These are phyloP conservation scores for Cymbomonas tetramitiformis DNA, from an alignment of 139 green algal genomes.

Conservation along the genomic window DNA sequence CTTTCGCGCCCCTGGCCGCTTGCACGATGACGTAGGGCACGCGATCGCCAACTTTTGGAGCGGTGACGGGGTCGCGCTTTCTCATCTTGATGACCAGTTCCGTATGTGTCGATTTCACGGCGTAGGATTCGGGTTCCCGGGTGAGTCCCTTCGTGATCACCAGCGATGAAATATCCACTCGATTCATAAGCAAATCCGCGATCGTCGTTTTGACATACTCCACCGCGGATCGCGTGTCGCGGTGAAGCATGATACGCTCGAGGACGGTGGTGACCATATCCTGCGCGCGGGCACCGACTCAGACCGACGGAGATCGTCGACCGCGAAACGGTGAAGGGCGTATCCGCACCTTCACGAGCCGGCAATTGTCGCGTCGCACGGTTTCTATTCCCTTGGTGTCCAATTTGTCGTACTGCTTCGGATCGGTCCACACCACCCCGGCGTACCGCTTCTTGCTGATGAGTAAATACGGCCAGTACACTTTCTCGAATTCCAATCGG, in stretches of 20 bases:
- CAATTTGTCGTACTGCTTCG: constrained; percentile 12
- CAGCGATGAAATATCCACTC: constrained; percentile 83
- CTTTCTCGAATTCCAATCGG: constrained; percentile 99
- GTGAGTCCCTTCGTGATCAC: constrained; percentile 28
- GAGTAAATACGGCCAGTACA: constrained; percentile 96
- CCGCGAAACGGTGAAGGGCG: too few relatives aligned
- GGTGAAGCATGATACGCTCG: constrained; percentile 76
- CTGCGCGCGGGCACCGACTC: too few relatives aligned
- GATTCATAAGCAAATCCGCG: constrained; percentile 87
- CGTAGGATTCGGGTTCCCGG: constrained; percentile 41
- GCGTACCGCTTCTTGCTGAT: constrained; percentile 99
- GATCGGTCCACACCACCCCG: constrained; percentile 67
- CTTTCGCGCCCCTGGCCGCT: constrained; percentile 51
- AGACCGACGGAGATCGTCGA: too few relatives aligned
- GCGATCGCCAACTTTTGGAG: constrained; percentile 75
- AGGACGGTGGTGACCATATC: constrained; percentile 53
- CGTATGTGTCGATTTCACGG: constrained; percentile 66
- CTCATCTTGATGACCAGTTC: constrained; percentile 94
- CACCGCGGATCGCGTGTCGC: constrained; percentile 53
- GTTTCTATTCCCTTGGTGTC: constrained; percentile 84
- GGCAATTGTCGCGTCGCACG: constrained; percentile 92
- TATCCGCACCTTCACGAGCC: too few relatives aligned
- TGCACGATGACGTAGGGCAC: constrained; percentile 97
- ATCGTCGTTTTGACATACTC: constrained; percentile 83
- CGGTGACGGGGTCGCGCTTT: constrained; percentile 82